These are phyloP conservation scores for Penicillium janthinellum DNA, from an alignment of 2,329 filamentous ascomycete genomes.

Conservation along the genomic window DNA sequence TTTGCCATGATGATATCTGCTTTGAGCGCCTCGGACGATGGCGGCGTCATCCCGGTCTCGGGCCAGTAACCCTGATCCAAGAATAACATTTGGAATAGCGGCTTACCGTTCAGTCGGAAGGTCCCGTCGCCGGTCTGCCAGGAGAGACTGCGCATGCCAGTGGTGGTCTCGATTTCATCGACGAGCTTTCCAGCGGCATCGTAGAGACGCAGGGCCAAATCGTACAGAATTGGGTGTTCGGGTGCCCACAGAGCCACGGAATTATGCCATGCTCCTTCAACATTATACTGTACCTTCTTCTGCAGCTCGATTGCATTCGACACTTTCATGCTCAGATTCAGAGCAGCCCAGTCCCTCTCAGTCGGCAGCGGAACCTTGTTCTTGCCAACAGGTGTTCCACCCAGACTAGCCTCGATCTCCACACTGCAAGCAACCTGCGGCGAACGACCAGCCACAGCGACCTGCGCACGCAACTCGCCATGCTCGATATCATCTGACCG, in stretches of 20 bases:
- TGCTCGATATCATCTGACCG: conserved; percentile 57
- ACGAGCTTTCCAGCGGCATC: conserved; percentile 31
- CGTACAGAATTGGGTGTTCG: conserved; percentile 64
- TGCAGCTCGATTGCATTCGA: conserved; percentile 34
- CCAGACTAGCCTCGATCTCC: conserved; percentile 57
- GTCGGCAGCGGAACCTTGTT: conserved; percentile 48
- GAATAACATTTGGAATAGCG: conserved; percentile 67
- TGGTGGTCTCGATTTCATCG: conserved; percentile 62
- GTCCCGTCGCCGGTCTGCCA: conserved; percentile 62
- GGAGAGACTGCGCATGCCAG: conserved; percentile 62
- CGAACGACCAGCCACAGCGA: conserved; percentile 50
- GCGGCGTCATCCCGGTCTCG: conserved; percentile 66
- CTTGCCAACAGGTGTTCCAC: conserved; percentile 52
- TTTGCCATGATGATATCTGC: conserved; percentile 66
- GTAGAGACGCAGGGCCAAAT: conserved; percentile 58
- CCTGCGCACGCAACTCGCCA: conserved; percentile 53
- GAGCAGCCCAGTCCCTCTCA: conserved; percentile 52
- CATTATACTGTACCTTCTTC: conserved; percentile 36
- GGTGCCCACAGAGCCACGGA: conserved; percentile 70
- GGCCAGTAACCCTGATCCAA: conserved; percentile 74
- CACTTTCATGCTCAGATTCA: conserved; percentile 55
- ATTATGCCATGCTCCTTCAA: conserved; percentile 56
- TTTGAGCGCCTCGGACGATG: conserved; percentile 66
- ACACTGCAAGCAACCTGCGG: conserved; percentile 46
- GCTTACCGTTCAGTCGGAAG: conserved; percentile 67